phyloP scores from a whole-genome alignment of 192 early-diverging fungal genomes.

The Diversispora epigaea region DNA sequence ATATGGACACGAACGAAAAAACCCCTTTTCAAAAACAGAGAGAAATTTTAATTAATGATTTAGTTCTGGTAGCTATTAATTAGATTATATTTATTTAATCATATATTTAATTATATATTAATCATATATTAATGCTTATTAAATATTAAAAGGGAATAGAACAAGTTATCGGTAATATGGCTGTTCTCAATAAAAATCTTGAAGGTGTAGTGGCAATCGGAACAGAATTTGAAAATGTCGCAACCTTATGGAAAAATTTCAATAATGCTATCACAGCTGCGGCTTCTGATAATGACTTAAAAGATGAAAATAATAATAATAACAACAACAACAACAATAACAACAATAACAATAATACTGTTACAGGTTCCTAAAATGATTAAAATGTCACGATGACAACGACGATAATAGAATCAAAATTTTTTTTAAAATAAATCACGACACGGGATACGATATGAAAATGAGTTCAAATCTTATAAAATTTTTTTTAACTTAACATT shows the following conservation, averaged over 20 bases:
- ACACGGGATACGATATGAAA: no score
- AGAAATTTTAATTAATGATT: constrained; percentile 1
- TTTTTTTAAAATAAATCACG: no score
- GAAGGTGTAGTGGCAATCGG: constrained; percentile 54
- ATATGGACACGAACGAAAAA: constrained; percentile 3
- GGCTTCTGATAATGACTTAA: constrained; percentile 11
- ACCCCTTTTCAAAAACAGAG: constrained; percentile 6
- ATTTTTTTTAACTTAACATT: no score
- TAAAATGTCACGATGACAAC: no score
- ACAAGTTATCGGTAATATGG: constrained; percentile 49
- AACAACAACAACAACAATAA: no score
- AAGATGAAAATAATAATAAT: background rate
- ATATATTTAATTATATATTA: background rate
- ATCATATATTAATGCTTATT: background rate
- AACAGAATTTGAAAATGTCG: constrained; percentile 52
- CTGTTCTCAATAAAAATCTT: constrained; percentile 50
- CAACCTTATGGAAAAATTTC: constrained; percentile 51
- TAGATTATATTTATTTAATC: background rate
- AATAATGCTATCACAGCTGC: constrained; percentile 31
- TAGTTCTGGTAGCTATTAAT: background rate
- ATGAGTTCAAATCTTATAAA: no score
- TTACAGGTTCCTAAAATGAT: no score
- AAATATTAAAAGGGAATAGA: constrained; percentile 37
- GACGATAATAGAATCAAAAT: no score
- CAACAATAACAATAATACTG: no score